Evolutionary conservation across 2,329 filamentous ascomycete species (phyloP).

Genomic region (Neonectria coccinea): DNA sequence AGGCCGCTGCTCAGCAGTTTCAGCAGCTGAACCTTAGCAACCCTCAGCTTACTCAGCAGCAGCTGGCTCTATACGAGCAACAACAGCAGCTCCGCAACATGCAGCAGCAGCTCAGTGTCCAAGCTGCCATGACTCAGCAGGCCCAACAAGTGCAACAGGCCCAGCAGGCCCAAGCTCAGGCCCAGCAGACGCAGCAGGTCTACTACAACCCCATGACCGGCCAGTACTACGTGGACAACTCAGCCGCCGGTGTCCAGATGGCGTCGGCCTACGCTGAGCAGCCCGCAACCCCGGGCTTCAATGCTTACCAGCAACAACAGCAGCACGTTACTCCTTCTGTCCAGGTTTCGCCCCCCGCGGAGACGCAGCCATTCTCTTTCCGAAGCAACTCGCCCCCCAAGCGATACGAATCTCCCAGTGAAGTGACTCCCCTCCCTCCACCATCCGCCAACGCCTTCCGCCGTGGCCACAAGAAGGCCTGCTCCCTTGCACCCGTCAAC

Average conservation of each 20-base stretch:
- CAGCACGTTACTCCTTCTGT: conserved; percentile 74
- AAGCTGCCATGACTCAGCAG: conserved; percentile 52
- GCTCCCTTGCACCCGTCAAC: conserved; percentile 76
- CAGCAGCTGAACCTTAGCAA: conserved; percentile 78
- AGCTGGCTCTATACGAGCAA: conserved; percentile 60
- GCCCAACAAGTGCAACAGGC: conserved; percentile 52
- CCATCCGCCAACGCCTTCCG: conserved; percentile 93
- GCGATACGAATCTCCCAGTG: conserved; percentile 76
- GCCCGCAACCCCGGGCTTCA: conserved; percentile 52
- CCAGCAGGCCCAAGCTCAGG: conserved; percentile 67
- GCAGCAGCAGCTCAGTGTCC: conserved; percentile 54
- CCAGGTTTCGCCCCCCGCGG: conserved; percentile 84
- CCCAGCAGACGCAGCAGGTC: conserved; percentile 78
- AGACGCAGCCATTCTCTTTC: conserved; percentile 61
- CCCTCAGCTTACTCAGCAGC: conserved; percentile 60
- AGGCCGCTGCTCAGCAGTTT: conserved; percentile 85
- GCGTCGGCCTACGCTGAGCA: conserved; percentile 58
- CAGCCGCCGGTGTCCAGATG: conserved; percentile 55
- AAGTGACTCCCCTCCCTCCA: conserved; percentile 79
- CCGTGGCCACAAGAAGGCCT: conserved; percentile 90
- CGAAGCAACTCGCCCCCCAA: conserved; percentile 76
- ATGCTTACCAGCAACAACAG: conserved; percentile 54
- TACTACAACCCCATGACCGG: conserved; percentile 90
- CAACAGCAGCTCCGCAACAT: conserved; percentile 57
- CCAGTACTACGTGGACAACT: conserved; percentile 84